Evolutionary conservation across 768 basidiomycete genomes (phyloP).

Genomic region (Scleroderma bovista): DNA sequence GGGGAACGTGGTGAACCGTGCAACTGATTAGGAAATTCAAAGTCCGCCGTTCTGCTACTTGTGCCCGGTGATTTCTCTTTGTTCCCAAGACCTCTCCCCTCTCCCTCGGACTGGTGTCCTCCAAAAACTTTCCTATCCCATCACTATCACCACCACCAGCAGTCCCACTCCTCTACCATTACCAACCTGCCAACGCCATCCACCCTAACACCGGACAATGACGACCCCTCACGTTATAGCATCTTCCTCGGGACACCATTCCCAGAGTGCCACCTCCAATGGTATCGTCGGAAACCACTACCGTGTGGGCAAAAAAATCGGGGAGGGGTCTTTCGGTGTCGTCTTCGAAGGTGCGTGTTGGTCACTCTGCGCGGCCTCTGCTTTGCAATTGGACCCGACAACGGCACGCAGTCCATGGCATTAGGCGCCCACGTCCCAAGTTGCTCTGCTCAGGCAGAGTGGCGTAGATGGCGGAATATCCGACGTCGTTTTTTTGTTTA

Average conservation of each 20-base stretch:
- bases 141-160: not conserved
- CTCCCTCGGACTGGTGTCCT: slow-evolving; percentile 22
- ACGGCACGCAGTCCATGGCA: not conserved
- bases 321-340: slow-evolving; percentile 98
- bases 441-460: no score
- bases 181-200: not conserved
- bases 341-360: slow-evolving; percentile 78
- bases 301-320: slow-evolving; percentile 97
- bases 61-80: slow-evolving; percentile 23
- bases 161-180: not conserved
- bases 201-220: slow-evolving; percentile 36
- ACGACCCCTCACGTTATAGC: slow-evolving; percentile 82
- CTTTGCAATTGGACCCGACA: not conserved
- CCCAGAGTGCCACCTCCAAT: slow-evolving; percentile 56
- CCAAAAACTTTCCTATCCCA: not conserved
- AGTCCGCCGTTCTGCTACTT: slow-evolving; percentile 25
- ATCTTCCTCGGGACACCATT: slow-evolving; percentile 66
- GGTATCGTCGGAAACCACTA: slow-evolving; percentile 77
- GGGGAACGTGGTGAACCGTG: slow-evolving; percentile 26
- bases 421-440: not conserved
- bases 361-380: not conserved
- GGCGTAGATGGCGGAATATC: no score
- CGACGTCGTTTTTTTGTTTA: slow-evolving; percentile 1
- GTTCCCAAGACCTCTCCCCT: slow-evolving; percentile 16
- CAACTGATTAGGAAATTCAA: slow-evolving; percentile 20